Conservation (phyloP, 2,329 filamentous ascomycete species). For the Colletotrichum costaricense region DNA sequence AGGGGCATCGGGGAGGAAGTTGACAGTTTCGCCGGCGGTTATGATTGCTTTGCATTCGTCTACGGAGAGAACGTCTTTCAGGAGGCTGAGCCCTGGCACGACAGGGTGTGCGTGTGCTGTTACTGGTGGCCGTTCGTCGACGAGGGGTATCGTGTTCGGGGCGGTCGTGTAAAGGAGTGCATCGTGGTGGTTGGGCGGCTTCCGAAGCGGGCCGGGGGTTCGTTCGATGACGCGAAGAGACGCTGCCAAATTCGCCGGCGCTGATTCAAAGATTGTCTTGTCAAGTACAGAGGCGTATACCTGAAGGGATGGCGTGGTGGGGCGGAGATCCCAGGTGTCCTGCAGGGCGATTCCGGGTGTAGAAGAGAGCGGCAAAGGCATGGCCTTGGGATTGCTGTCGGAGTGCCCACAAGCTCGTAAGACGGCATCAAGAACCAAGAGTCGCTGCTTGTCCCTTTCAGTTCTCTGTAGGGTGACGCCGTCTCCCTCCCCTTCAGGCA, state of each 20-base stretch:
- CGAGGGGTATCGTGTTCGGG: constrained; percentile 66
- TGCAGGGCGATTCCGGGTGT: constrained; percentile 65
- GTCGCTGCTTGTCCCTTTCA: constrained; percentile 62
- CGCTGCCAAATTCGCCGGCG: constrained; percentile 49
- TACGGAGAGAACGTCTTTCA: constrained; percentile 68
- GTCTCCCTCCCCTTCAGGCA: constrained; percentile 53
- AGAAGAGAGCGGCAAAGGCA: constrained; percentile 36
- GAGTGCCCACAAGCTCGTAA: constrained; percentile 71
- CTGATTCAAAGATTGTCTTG: constrained; percentile 60
- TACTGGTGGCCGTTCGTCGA: constrained; percentile 55
- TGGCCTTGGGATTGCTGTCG: constrained; percentile 57
- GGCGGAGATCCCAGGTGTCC: constrained; percentile 69
- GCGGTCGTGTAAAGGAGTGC: constrained; percentile 73
- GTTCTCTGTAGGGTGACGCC: constrained; percentile 49
- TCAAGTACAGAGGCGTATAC: constrained; percentile 70
- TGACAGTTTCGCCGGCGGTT: constrained; percentile 72
- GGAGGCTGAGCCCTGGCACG: constrained; percentile 71
- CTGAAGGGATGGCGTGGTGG: constrained; percentile 51
- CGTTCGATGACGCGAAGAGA: constrained; percentile 70
- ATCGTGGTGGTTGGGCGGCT: constrained; percentile 75
- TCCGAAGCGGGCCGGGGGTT: constrained; percentile 68
- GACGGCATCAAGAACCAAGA: constrained; percentile 72
- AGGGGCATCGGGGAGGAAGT: constrained; percentile 76
- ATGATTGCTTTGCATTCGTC: constrained; percentile 75
- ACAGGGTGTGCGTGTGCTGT: constrained; percentile 69